These are phyloP conservation scores for Ambrosia hybrid DNA, from an alignment of 140 eudicot species.

Conservation along the genomic window DNA sequence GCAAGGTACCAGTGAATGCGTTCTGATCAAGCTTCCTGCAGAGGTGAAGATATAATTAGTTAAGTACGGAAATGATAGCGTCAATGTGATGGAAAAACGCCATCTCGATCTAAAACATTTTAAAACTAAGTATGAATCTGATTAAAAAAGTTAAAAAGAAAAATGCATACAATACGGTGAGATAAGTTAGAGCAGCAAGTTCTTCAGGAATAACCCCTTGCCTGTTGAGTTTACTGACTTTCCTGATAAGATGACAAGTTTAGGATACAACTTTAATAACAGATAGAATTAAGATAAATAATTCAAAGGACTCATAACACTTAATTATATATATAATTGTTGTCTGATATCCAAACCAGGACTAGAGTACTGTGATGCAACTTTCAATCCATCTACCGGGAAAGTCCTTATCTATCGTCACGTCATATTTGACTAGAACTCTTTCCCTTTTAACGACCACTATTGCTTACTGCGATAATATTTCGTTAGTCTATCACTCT, in stretches of 20 bases:
- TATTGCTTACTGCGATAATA: no score
- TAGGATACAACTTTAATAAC: neutral
- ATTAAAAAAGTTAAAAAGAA: neutral
- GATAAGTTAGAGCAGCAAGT: slow-evolving; percentile 36
- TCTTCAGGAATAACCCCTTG: slow-evolving; percentile 26
- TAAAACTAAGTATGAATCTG: neutral
- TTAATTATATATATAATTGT: no score
- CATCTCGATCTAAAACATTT: neutral
- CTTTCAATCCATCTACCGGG: no score
- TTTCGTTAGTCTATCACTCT: no score
- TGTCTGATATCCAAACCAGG: no score
- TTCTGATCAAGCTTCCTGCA: slow-evolving; percentile 50
- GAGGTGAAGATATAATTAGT: neutral
- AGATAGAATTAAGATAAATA: no score
- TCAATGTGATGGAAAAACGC: neutral
- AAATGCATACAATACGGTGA: slow-evolving; percentile 37
- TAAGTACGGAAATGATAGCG: neutral
- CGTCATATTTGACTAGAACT: no score
- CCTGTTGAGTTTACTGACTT: slow-evolving; percentile 39
- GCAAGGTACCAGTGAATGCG: slow-evolving; percentile 50
- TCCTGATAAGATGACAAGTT: slow-evolving; percentile 34
- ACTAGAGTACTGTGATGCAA: no score
- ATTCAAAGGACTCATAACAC: neutral
- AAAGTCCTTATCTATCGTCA: no score
- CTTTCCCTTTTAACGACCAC: no score